Conservation (phyloP, 2,329 filamentous ascomycete species). For the Aureobasidium leucospermi region DNA sequence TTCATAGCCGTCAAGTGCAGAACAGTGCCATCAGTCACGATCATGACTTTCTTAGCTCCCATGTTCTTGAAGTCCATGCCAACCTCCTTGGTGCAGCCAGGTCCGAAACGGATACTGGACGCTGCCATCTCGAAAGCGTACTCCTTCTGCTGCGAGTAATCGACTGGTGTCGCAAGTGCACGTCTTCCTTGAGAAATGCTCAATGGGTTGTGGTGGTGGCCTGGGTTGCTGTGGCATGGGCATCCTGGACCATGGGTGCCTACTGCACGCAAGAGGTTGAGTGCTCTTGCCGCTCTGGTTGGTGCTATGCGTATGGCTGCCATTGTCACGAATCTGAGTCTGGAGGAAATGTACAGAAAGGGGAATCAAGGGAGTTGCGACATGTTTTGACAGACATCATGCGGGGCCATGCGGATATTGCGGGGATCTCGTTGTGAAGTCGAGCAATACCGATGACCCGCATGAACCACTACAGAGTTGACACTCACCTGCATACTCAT, state of each 20-base stretch:
- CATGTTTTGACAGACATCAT: constrained; percentile 9
- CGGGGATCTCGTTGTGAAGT: neutral
- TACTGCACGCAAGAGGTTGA: constrained; percentile 75
- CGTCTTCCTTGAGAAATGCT: constrained; percentile 49
- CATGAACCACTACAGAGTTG: neutral
- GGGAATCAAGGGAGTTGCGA: neutral
- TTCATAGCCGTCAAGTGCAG: constrained; percentile 79
- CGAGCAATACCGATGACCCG: constrained; percentile 1
- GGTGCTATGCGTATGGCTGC: constrained; percentile 35
- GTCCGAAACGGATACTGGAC: constrained; percentile 87
- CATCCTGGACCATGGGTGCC: constrained; percentile 81
- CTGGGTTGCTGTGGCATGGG: constrained; percentile 87
- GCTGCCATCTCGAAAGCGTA: constrained; percentile 99
- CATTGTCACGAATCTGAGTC: constrained; percentile 20
- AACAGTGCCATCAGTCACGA: constrained; percentile 84
- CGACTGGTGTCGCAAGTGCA: constrained; percentile 68
- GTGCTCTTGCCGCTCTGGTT: constrained; percentile 51
- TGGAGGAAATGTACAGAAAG: neutral
- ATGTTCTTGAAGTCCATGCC: constrained; percentile 97
- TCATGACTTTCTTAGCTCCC: constrained; percentile 76
- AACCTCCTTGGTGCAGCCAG: constrained; percentile 87
- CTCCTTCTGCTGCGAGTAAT: constrained; percentile 70
- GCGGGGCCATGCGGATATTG: constrained; percentile 4
- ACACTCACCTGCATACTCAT: no score
- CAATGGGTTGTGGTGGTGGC: constrained; percentile 56